phyloP scores from a whole-genome alignment of 2,329 filamentous ascomycete genomes.

The Fusarium praegraminearum region DNA sequence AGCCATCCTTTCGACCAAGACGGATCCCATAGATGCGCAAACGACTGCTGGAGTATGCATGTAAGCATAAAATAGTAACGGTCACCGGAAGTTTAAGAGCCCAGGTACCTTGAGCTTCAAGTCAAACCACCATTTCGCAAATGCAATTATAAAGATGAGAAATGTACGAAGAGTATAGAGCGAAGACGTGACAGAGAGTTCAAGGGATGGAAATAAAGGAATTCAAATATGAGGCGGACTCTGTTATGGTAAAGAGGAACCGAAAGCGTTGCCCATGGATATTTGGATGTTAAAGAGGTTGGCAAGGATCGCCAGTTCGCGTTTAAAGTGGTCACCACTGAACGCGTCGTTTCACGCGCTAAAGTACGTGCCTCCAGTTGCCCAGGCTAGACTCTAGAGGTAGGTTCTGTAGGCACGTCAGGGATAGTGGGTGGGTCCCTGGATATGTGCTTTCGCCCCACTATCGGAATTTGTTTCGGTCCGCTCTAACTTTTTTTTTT shows the following conservation, averaged over 20 bases:
- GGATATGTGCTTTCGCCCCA: conserved; percentile 42
- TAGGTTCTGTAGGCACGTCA: conserved; percentile 30
- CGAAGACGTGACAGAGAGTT: background rate
- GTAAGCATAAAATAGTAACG: conserved; percentile 7
- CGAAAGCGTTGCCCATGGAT: conserved; percentile 31
- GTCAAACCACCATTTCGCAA: conserved; percentile 39
- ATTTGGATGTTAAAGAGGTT: conserved; percentile 21
- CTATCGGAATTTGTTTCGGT: conserved; percentile 53
- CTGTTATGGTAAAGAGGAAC: conserved; percentile 23
- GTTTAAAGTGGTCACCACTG: conserved; percentile 46
- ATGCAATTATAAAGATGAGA: background rate
- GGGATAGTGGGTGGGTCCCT: conserved; percentile 41
- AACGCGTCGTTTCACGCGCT: conserved; percentile 44
- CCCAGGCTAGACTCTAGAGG: background rate
- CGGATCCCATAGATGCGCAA: conserved; percentile 56
- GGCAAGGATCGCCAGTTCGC: conserved; percentile 35
- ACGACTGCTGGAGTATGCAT: conserved; percentile 13
- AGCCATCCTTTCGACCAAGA: conserved; percentile 60
- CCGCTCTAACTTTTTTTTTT: conserved; percentile 54
- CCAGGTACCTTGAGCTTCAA: conserved; percentile 22
- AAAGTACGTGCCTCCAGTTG: conserved; percentile 32
- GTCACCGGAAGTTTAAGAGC: conserved; percentile 4
- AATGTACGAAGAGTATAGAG: background rate
- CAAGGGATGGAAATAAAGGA: background rate
- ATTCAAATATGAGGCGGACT: conserved; percentile 6